Evolutionary conservation across 2,329 filamentous ascomycete species (phyloP).

Genomic region (Phyllosticta citriasiana): DNA sequence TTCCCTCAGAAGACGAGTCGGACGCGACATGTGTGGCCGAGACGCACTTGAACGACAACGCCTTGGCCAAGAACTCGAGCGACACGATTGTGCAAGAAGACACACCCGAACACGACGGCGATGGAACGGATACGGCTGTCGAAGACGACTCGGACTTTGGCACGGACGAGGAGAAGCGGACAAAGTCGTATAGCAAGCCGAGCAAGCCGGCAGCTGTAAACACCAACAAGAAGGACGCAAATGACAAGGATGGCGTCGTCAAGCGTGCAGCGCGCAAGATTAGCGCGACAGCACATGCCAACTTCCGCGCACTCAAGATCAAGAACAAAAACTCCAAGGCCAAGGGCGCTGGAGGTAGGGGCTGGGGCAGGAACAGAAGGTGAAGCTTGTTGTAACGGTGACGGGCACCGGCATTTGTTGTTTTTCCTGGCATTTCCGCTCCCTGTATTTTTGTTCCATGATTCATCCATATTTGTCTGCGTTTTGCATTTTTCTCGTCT

Average conservation of each 20-base stretch:
- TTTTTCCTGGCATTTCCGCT: too few relatives aligned
- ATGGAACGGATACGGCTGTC: constrained; percentile 24
- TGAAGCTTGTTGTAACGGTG: not conserved
- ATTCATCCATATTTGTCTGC: not conserved
- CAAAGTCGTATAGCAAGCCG: constrained; percentile 16
- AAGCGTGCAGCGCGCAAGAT: constrained; percentile 35
- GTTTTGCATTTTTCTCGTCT: not conserved
- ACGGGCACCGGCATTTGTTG: not conserved
- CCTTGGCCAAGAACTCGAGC: not conserved
- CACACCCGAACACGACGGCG: constrained; percentile 23
- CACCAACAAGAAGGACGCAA: constrained; percentile 19
- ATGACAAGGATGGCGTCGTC: constrained; percentile 18
- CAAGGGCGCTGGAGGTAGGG: not conserved
- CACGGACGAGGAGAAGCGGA: constrained; percentile 4
- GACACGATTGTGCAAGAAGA: constrained; percentile 19
- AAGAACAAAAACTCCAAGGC: constrained; percentile 30
- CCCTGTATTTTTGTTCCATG: not conserved
- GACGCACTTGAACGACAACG: constrained; percentile 24
- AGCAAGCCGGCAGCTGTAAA: constrained; percentile 12
- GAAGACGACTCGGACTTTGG: constrained; percentile 26
- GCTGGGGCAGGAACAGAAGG: constrained; percentile 7
- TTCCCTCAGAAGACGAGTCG: constrained; percentile 15
- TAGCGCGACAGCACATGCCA: constrained; percentile 37
- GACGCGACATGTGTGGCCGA: constrained; percentile 24
- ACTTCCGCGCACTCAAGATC: constrained; percentile 41